These are phyloP conservation scores for Diplosphaera chodatii DNA, from an alignment of 139 green algal species.

Conservation along the genomic window DNA sequence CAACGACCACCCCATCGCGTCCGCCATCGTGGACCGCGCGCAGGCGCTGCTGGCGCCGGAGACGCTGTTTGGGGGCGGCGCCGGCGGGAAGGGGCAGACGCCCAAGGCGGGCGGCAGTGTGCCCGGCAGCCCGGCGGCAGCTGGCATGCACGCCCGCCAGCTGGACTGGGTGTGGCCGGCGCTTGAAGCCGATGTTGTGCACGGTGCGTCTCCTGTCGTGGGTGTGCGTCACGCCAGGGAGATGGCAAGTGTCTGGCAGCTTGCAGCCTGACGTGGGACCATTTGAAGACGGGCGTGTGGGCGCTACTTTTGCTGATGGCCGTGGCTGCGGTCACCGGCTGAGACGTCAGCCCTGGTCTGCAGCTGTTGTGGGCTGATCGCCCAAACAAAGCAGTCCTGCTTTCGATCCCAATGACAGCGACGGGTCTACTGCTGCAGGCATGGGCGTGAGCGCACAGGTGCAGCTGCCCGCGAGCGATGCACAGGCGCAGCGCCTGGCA, in stretches of 20 bases:
- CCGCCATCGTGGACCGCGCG: constrained; percentile 65
- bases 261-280: no score
- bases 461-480: not conserved
- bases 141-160: not conserved
- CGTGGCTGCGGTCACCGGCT: no score
- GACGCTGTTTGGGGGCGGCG: not conserved
- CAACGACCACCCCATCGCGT: constrained; percentile 87
- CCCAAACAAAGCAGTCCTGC: no score
- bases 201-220: not conserved
- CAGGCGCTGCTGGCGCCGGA: not conserved
- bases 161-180: not conserved
- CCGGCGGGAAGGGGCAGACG: not conserved
- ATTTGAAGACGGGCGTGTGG: no score
- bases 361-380: no score
- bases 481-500: not conserved
- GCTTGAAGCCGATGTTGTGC: not conserved
- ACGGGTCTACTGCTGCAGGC: no score
- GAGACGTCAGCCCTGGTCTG: no score
- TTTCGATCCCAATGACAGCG: no score
- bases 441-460: not conserved
- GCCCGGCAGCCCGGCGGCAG: not conserved
- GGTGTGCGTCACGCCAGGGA: no score
- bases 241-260: no score
- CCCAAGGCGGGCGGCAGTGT: not conserved
- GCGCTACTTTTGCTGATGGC: no score